phyloP scores from a whole-genome alignment of 169 alveolate species.

The Plasmodium cynomolgi region DNA sequence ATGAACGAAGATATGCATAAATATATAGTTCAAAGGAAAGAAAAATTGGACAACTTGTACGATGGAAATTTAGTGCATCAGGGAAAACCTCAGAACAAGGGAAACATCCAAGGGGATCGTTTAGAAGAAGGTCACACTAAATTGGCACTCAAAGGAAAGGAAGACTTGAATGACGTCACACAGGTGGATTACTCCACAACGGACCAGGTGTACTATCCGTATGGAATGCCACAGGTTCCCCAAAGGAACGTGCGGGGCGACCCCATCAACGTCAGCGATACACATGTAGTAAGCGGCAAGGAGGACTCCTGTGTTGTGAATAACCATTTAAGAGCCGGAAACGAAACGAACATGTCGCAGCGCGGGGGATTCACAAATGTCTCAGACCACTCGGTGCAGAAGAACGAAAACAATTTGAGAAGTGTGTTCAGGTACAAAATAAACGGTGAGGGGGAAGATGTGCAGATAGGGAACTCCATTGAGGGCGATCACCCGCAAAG shows the following conservation, averaged over 20 bases:
- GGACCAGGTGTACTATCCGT: neutral
- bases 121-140: neutral
- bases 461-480: neutral
- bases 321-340: neutral
- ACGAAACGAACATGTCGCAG: neutral
- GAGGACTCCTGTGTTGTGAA: neutral
- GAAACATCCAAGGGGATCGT: neutral
- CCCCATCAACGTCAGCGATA: neutral
- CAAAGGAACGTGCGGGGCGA: neutral
- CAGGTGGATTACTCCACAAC: neutral
- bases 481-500: neutral
- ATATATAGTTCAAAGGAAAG: conserved; percentile 30
- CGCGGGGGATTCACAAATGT: neutral
- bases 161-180: neutral
- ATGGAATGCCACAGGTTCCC: neutral
- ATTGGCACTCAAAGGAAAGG: neutral
- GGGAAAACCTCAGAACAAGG: neutral
- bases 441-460: neutral
- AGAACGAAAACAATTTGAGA: neutral
- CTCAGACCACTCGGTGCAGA: neutral
- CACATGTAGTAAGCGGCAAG: neutral
- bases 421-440: neutral
- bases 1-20: conserved; percentile 13
- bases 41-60: neutral
- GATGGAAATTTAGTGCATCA: neutral